A percentile compares a stretch with the other conserved stretches of the same genome.
These are phyloP conservation scores for Cadophora luteo-olivacea DNA, from an alignment of 2,329 filamentous ascomycete genomes.

Conservation along the genomic window DNA sequence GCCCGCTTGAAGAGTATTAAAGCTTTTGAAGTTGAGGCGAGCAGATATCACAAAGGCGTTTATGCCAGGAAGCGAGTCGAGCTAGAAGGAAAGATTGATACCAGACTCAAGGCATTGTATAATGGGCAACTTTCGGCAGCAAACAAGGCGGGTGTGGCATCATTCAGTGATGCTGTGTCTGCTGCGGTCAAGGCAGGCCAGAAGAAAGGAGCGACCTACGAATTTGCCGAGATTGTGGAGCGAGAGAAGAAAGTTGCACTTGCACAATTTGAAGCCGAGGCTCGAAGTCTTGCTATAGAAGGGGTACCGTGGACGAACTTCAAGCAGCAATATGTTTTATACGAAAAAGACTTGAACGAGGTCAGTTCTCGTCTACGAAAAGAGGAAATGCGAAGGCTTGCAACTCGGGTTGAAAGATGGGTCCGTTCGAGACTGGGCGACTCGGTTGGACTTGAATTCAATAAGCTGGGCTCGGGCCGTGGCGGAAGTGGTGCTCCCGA, in stretches of 20 bases:
- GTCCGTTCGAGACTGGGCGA: constrained; percentile 88
- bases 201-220: constrained; percentile 88
- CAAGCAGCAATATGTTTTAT: constrained; percentile 77
- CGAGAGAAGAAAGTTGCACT: constrained; percentile 80
- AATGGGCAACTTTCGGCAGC: constrained; percentile 86
- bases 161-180: constrained; percentile 89
- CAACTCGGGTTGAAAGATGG: constrained; percentile 91
- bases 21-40: constrained; percentile 89
- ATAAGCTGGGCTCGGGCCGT: constrained; percentile 88
- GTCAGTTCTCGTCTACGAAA: constrained; percentile 85
- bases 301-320: constrained; percentile 90
- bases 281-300: constrained; percentile 75
- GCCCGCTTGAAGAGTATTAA: constrained; percentile 77
- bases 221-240: constrained; percentile 93
- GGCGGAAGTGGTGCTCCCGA: constrained; percentile 83
- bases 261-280: constrained; percentile 77
- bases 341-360: constrained; percentile 89
- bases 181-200: constrained; percentile 88
- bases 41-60: constrained; percentile 95
- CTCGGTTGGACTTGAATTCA: constrained; percentile 91
- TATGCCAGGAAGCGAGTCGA: constrained; percentile 86
- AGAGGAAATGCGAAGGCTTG: constrained; percentile 94
- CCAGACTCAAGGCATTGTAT: constrained; percentile 86
- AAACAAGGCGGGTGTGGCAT: constrained; percentile 84
- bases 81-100: constrained; percentile 84